A percentile compares a stretch with the other conserved stretches of the same genome.
These are phyloP conservation scores for Suhomyces maxii DNA, from an alignment of 1,139 yeast species.

Conservation along the genomic window DNA sequence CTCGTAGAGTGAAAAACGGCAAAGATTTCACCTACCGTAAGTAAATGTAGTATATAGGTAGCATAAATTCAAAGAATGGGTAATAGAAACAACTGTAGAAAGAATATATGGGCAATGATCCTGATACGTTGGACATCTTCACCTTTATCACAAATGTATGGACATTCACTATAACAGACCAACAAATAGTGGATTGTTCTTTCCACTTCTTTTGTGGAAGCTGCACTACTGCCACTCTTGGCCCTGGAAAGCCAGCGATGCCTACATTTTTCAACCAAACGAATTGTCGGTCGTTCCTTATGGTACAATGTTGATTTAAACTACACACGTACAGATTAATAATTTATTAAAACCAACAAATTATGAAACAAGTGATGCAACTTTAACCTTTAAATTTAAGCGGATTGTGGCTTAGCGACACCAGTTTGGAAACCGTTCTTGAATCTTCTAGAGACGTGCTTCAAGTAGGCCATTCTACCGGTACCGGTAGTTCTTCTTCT, in stretches of 20 bases:
- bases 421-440: constrained; percentile 98
- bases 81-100: background rate
- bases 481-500: constrained; percentile 99
- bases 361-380: constrained; percentile 13
- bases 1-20: constrained; percentile 5
- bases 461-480: constrained; percentile 99
- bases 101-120: background rate
- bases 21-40: background rate
- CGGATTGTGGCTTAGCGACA: constrained; percentile 60
- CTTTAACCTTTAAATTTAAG: constrained; percentile 25
- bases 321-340: constrained; percentile 11
- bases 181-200: too few species aligned
- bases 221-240: background rate
- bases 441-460: constrained; percentile 96
- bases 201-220: background rate
- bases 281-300: background rate
- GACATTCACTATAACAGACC: too few species aligned
- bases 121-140: background rate
- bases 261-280: too few species aligned
- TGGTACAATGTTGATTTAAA: constrained; percentile 6
- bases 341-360: constrained; percentile 13
- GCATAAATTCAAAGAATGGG: background rate
- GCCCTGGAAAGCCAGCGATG: too few species aligned
- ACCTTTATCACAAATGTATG: too few species aligned
- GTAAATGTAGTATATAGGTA: background rate